Base-by-base conservation (phyloP, 768 basidiomycete genomes). In the Boletellus sp. region DNA sequence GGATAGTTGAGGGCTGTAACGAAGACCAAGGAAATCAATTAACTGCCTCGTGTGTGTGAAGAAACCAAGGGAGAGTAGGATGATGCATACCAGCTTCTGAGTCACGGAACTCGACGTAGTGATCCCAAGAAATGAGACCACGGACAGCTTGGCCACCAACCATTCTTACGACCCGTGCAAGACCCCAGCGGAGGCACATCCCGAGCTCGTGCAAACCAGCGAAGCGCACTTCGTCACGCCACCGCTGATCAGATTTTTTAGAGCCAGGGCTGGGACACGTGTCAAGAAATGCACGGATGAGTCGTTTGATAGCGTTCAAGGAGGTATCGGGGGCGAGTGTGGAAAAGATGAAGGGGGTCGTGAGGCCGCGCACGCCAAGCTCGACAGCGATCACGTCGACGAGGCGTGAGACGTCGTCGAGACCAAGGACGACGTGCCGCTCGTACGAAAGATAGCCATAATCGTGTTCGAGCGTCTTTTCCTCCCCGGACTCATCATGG, bases 171-270 rank as follows among this genome's bases (percentile, higher is more conserved):
- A 91, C 80, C 23, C 94, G 74, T 3, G 84, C 87, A 5, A 98
- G 78, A 28, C 85, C 91, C 96, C 96, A 99, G 22, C 94, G 84
- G 28, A 98, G 74, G 59, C 87, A 81, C 85, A 94, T 94, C 4
- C 87, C 93, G 13, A 98, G 74, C 61, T 96, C 90, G 53, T 94
- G 85, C 11, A 90, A 85, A 5, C 83, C 84, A 0, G 92, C 89
- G 61, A 95, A 90, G 32, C 74, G 72, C 1, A 92, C 85, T 63
- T 97, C 94, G 57, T 92, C 85, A 38, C 79, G 75, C 84, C 85
- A 90, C 44, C 75, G 74, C 22, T 59, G 60, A 41, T 86, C 84
- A 7, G 76, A 78, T 12, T 72, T 72, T 24, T 35, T 3, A 13
- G 65, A 67, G 7, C 50, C 66, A 49, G 48, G 69, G 55, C 60